Evolutionary conservation across 2,329 filamentous ascomycete species (phyloP).

Genomic region (Hypoxylon sp.): DNA sequence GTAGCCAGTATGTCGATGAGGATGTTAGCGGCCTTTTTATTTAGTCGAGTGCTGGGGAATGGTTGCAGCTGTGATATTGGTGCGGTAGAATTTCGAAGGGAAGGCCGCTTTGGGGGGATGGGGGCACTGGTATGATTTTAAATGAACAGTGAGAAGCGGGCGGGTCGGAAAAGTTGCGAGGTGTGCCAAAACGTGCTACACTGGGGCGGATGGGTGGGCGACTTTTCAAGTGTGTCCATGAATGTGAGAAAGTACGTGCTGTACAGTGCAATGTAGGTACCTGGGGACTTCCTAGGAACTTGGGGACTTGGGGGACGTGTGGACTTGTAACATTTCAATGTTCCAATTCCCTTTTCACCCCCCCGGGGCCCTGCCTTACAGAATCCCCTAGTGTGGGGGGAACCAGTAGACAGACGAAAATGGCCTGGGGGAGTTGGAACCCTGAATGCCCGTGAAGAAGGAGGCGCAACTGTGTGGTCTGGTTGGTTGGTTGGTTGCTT

Average conservation of each 20-base stretch:
- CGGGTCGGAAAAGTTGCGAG: conserved; percentile 49
- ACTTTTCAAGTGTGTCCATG: conserved; percentile 9
- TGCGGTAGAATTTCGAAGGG: conserved; percentile 53
- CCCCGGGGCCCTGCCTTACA: conserved; percentile 48
- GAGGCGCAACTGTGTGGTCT: conserved; percentile 37
- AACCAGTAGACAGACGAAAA: conserved; percentile 44
- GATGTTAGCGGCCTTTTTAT: conserved; percentile 34
- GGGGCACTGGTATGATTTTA: conserved; percentile 56
- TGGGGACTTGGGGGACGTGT: conserved; percentile 48
- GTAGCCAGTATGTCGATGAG: conserved; percentile 24
- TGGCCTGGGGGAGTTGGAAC: conserved; percentile 50
- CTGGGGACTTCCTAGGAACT: conserved; percentile 39
- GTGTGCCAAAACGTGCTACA: conserved; percentile 46
- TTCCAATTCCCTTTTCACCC: conserved; percentile 38
- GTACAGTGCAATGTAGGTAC: conserved; percentile 47
- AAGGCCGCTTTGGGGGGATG: conserved; percentile 52
- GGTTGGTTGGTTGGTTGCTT: conserved; percentile 40
- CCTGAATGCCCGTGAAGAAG: conserved; percentile 41
- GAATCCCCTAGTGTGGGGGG: conserved; percentile 51
- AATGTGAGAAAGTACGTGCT: conserved; percentile 19
- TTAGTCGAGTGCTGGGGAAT: conserved; percentile 35
- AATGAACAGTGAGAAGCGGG: conserved; percentile 52
- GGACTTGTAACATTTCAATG: conserved; percentile 46
- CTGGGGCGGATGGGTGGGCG: conserved; percentile 35
- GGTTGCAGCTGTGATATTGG: conserved; percentile 40